These are phyloP conservation scores for Solanum pinnatisectum DNA, from an alignment of 257 asterid genomes.

Conservation along the genomic window DNA sequence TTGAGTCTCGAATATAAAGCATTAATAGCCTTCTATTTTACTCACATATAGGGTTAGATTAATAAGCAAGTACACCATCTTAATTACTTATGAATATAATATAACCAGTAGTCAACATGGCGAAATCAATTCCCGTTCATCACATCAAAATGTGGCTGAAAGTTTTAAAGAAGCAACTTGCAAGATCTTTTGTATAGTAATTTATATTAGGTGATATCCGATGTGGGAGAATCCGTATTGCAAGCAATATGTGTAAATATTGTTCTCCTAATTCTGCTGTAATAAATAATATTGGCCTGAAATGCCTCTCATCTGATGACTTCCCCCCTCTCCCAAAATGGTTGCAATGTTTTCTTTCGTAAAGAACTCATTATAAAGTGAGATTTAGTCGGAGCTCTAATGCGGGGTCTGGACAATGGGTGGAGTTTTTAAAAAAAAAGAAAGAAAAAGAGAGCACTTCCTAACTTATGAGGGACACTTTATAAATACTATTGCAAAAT, in stretches of 20 bases:
- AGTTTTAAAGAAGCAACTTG: background rate
- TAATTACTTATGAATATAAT: background rate
- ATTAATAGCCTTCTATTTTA: background rate
- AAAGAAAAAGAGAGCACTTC: too few species aligned
- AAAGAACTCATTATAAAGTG: background rate
- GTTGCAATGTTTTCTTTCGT: background rate
- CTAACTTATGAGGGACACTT: background rate
- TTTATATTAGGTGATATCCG: background rate
- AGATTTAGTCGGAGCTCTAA: too few species aligned
- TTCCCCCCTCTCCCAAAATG: background rate
- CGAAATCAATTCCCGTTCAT: background rate
- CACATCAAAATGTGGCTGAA: background rate
- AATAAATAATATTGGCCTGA: background rate
- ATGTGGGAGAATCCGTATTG: background rate
- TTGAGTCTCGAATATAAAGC: slow-evolving; percentile 12
- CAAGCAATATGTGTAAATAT: background rate
- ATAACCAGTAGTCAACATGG: background rate
- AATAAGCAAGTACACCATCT: background rate
- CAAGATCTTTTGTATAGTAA: background rate
- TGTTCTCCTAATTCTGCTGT: background rate
- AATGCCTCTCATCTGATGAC: background rate
- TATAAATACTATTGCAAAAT: too few species aligned
- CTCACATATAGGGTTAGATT: background rate
- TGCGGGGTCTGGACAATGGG: too few species aligned
- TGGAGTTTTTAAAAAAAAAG: too few species aligned